These are phyloP conservation scores for Suillus clintonianus DNA, from an alignment of 768 basidiomycete genomes.

Conservation along the genomic window DNA sequence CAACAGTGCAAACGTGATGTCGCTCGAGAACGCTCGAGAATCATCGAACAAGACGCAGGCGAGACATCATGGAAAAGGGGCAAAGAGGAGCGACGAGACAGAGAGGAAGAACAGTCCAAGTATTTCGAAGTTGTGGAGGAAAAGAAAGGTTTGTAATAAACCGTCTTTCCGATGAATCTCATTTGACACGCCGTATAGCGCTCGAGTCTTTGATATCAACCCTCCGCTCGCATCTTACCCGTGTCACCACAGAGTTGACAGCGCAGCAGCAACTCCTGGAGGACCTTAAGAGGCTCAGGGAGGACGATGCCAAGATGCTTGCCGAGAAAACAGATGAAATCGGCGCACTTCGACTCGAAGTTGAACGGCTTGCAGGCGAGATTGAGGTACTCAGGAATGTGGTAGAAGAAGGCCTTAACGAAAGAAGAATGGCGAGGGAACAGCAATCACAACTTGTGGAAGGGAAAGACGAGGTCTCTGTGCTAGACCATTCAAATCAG, in stretches of 20 bases:
- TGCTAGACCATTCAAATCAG: not conserved
- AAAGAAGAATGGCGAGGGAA: slow-evolving; percentile 61
- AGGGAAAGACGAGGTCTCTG: slow-evolving; percentile 9
- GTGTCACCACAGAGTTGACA: slow-evolving; percentile 77
- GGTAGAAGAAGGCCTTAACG: slow-evolving; percentile 84
- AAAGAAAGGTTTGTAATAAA: slow-evolving; percentile 72
- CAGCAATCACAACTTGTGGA: slow-evolving; percentile 14
- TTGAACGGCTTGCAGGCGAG: slow-evolving; percentile 81
- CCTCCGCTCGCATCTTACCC: slow-evolving; percentile 72
- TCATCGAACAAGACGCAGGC: slow-evolving; percentile 53
- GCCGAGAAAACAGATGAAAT: slow-evolving; percentile 68
- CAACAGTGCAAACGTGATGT: slow-evolving; percentile 84
- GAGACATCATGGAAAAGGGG: slow-evolving; percentile 27
- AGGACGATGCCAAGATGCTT: slow-evolving; percentile 59
- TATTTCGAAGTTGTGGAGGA: slow-evolving; percentile 84
- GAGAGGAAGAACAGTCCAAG: slow-evolving; percentile 44
- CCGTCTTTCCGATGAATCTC: not conserved
- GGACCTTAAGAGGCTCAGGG: slow-evolving; percentile 63
- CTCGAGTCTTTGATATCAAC: slow-evolving; percentile 78
- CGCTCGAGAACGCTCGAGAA: slow-evolving; percentile 62
- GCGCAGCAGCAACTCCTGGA: slow-evolving; percentile 71
- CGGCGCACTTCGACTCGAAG: slow-evolving; percentile 65
- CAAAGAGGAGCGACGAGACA: slow-evolving; percentile 31
- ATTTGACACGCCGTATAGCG: slow-evolving; percentile 44
- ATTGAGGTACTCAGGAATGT: slow-evolving; percentile 85